Evolutionary conservation across 306 rosid genomes (phyloP), one percentile per base, ranked within the genome.

Genomic region (Alnus rubra): DNA sequence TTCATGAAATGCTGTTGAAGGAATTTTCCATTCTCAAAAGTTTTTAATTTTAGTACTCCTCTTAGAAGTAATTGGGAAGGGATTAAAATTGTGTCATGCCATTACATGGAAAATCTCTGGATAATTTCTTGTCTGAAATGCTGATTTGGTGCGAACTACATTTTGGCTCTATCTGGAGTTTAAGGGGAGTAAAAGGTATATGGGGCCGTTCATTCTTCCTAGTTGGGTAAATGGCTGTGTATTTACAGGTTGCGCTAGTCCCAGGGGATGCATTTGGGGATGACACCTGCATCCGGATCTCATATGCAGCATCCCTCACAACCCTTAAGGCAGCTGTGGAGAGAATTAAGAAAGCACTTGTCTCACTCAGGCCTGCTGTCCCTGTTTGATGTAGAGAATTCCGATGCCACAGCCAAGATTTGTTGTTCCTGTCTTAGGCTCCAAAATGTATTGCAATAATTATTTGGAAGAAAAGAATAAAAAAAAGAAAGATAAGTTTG

Each of bases 211-310:
- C 44, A 8, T 53, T 65, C 48, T 13, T 74, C 42, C 50, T 81
- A 62, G 73, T 16, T 12, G n/a, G 74, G 28, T 69, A 68, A 68
- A 53, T 58, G 79, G 45, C 39, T 60, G 18, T 79, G 78, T 73
- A 73, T 35, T 87, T 78, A 54, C 91, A 96, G 99, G 98, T 96
- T 59, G 99, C 99, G 9, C 52, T 93, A 56, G 99, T 96, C 48
- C 99, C 99, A 0, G 99, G 99, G 75, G 89, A 88, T 83, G 99
- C 96, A 44, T 96, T 93, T 72, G 97, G 99, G 63, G 91, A 96
- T 56, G 93, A 93, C 62, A 90, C 72, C 54, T 96, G 99, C 88
- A 82, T 96, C 65, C 93, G 99, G 28, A 91, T 96, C 60, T 96
- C 99, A 7, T 96, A 93, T 31, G 99, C 99, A 0, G 93, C 84